Evolutionary conservation across 179 eudicot species (phyloP), one percentile per base, ranked within the genome.

Genomic region (Silene coronaria): DNA sequence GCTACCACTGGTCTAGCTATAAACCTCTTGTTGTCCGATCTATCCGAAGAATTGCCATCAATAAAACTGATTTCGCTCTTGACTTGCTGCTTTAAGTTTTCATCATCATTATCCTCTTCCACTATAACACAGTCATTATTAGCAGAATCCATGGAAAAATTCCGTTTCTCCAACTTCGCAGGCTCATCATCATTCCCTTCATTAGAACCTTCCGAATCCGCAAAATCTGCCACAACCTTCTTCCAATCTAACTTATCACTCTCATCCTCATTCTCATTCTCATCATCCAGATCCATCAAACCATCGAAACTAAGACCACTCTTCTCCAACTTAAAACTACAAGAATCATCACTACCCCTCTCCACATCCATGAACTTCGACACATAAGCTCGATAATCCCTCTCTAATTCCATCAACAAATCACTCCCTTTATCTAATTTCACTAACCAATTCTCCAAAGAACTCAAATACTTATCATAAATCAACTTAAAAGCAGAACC

Each of bases 401-500:
- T 45, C 70, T 79, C 87, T 36, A 85, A 63, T 70, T 82, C 86
- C 90, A 86, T 88, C 74, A 82, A 73, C 51, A 59, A 17, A 72
- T 61, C 65, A 12, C 77, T 73, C 64, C 77, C 74, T 16, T 48
- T 75, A 66, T 80, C 66, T 53, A 73, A 36, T 51, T 76, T 85
- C 58, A 45, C 71, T 28, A 87, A 58, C 77, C 85, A 81, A 53
- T 66, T 77, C 71, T 86, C 87, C 42, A 89, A 75, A 1, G 77
- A 63, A 66, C 79, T 84, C 59, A 91, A 80, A 80, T 87, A 86
- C 84, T 89, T 86, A 36, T 75, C 58, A 58, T 87, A 85, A 62
- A 81, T 75, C 81, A 88, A 80, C 72, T 90, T 87, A 78, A 87
- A 78, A n/a, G 86, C 80, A 14, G 88, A 78, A 5, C 83, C 87